Evolutionary conservation across 441 rosid species (phyloP), one percentile per base, ranked within the genome.

Genomic region (Adansonia gregorii): DNA sequence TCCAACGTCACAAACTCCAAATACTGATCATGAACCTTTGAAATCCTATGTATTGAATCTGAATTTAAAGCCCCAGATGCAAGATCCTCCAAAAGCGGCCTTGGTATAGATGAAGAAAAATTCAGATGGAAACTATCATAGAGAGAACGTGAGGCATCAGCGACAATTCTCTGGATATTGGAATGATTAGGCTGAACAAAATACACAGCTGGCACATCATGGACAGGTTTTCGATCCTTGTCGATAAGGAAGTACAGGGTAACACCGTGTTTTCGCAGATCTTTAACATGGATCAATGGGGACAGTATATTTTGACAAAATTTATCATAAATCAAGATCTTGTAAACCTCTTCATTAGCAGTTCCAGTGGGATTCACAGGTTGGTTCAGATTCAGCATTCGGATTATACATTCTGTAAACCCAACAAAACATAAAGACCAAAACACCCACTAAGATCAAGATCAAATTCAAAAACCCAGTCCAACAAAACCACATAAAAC

Each of bases 281-380:
- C 99, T 89, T 96, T 96, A 80, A 96, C 99, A 70, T 89, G 97
- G 77, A 94, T 93, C 94, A 96, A 84, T 0, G 99, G 98, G n/a
- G 99, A 96, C 20, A 96, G 84, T 54, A 96, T 87, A 79, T 88
- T 89, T 49, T 94, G 99, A 72, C 99, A 96, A 80, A 94, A 94
- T 46, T 74, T 86, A 67, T 96, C 97, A 68, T 91, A 96, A 83
- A 94, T 93, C 89, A 96, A 85, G 87, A 96, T 96, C 93, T 95
- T 95, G 78, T 94, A 95, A 8, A 94, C 92, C 77, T 93, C 99
- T 72, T 93, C 98, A 58, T 91, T 92, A 1, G 97, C 93, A 22
- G 87, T 87, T 41, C 93, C 97, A 4, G 88, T 85, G n/a, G 90
- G 85, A 64, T 90, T 90, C 86, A 93, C 85, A 5, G 98, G 97